Evolutionary conservation across 1,284 basidiomycete species (phyloP).

Genomic region (Paramarasmius palmivorus): DNA sequence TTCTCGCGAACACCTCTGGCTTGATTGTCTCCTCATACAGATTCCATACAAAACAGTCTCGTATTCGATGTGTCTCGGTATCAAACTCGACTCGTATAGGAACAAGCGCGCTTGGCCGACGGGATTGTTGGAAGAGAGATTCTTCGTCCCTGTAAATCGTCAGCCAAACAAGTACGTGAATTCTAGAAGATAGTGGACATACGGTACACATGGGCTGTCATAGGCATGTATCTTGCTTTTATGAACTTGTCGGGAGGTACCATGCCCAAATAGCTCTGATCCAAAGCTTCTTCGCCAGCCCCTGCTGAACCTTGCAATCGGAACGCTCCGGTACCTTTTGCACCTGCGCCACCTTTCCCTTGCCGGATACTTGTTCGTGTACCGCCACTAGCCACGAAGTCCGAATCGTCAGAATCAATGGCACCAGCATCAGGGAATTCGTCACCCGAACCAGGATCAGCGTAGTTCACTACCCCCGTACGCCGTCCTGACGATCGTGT

Average conservation of each 20-base stretch:
- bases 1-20: conserved; percentile 81
- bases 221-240: conserved; percentile 53
- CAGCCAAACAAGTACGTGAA: background rate
- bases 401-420: conserved; percentile 76
- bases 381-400: conserved; percentile 46
- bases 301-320: conserved; percentile 49
- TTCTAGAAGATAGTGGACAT: conserved; percentile 24
- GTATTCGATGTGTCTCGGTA: conserved; percentile 87
- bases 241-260: conserved; percentile 84
- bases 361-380: conserved; percentile 39
- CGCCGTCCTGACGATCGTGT: conserved; percentile 54
- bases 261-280: conserved; percentile 88
- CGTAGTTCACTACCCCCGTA: conserved; percentile 80
- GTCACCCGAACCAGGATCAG: conserved; percentile 83
- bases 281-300: conserved; percentile 34
- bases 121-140: conserved; percentile 64
- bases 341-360: conserved; percentile 19
- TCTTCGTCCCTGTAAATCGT: conserved; percentile 56
- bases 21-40: conserved; percentile 79
- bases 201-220: conserved; percentile 73
- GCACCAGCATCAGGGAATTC: conserved; percentile 79
- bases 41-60: conserved; percentile 98
- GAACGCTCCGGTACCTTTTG: conserved; percentile 23
- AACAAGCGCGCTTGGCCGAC: conserved; percentile 70
- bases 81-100: conserved; percentile 96